Evolutionary conservation across 2,329 filamentous ascomycete species (phyloP).

Genomic region (Colletotrichum magnum): DNA sequence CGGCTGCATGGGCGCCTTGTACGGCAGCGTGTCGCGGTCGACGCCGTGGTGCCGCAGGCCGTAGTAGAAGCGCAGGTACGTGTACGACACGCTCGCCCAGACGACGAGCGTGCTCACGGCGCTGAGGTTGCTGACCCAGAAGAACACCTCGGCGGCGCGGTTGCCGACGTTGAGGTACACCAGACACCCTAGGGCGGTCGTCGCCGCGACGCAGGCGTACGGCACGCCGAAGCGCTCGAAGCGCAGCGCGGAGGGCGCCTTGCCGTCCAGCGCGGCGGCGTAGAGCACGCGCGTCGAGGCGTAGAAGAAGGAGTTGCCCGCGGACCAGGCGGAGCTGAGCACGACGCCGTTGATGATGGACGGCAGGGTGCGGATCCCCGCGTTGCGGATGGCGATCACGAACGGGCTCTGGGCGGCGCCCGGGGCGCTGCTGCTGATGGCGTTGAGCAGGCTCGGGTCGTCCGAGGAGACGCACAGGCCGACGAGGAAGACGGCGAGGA

Average conservation of each 20-base stretch:
- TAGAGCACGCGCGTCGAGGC: conserved; percentile 73
- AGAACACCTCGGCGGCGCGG: conserved; percentile 58
- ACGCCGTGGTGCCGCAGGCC: conserved; percentile 76
- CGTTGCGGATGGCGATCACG: conserved; percentile 77
- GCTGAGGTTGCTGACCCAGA: conserved; percentile 67
- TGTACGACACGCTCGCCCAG: conserved; percentile 77
- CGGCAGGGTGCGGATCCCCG: conserved; percentile 76
- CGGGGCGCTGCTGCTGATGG: conserved; percentile 40
- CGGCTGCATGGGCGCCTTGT: conserved; percentile 76
- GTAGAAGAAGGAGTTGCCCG: conserved; percentile 76
- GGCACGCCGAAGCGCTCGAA: conserved; percentile 58
- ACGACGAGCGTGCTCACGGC: conserved; percentile 80
- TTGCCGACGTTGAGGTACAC: conserved; percentile 74
- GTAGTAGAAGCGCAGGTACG: conserved; percentile 78
- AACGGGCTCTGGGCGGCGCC: conserved; percentile 33
- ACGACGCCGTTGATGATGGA: conserved; percentile 84
- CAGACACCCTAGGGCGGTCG: conserved; percentile 72
- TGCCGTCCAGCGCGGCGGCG: conserved; percentile 70
- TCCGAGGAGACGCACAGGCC: conserved; percentile 63
- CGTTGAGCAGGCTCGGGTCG: conserved; percentile 56
- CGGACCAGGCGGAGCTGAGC: conserved; percentile 79
- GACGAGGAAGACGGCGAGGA: conserved; percentile 65
- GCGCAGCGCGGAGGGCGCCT: conserved; percentile 70
- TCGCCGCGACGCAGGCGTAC: conserved; percentile 46
- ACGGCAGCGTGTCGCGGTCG: conserved; percentile 74